Evolutionary conservation across 192 early-diverging fungal genomes (phyloP).

Genomic region (Coemansia erecta): DNA sequence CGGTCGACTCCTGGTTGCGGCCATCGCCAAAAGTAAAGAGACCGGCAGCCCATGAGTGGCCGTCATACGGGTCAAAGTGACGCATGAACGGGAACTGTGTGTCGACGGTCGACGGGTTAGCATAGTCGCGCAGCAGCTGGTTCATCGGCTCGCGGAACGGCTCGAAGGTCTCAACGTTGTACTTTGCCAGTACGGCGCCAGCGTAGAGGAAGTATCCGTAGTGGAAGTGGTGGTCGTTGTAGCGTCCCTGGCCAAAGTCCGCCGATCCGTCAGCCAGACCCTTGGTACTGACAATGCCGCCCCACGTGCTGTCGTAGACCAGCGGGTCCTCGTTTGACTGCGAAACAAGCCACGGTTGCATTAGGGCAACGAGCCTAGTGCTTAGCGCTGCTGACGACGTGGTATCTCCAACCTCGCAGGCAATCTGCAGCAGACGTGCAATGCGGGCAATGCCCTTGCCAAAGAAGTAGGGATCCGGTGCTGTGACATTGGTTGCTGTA

Average conservation of each 20-base stretch:
- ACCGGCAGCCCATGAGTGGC: conserved; percentile 66
- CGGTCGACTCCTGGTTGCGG: conserved; percentile 56
- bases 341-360: conserved; percentile 42
- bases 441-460: conserved; percentile 53
- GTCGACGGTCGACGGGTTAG: conserved; percentile 51
- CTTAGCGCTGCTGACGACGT: conserved; percentile 14
- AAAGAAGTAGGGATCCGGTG: conserved; percentile 55
- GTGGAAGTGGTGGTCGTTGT: conserved; percentile 65
- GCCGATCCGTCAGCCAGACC: conserved; percentile 31
- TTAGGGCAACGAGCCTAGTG: conserved; percentile 8
- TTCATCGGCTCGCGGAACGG: conserved; percentile 27
- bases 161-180: conserved; percentile 38
- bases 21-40: conserved; percentile 51
- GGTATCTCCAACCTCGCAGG: conserved; percentile 38
- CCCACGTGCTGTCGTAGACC: conserved; percentile 53
- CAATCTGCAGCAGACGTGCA: conserved; percentile 55
- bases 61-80: conserved; percentile 60
- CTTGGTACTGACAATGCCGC: conserved; percentile 43
- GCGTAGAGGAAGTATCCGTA: conserved; percentile 61
- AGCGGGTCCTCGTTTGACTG: conserved; percentile 42
- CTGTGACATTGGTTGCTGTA: conserved; percentile 17
- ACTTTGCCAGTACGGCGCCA: conserved; percentile 48
- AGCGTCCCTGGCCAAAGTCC: conserved; percentile 57
- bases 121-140: conserved; percentile 59
- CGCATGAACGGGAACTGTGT: conserved; percentile 56